Evolutionary conservation across 2,329 filamentous ascomycete species (phyloP), one percentile per base, ranked within the genome.

Genomic region (Fusarium nanum): DNA sequence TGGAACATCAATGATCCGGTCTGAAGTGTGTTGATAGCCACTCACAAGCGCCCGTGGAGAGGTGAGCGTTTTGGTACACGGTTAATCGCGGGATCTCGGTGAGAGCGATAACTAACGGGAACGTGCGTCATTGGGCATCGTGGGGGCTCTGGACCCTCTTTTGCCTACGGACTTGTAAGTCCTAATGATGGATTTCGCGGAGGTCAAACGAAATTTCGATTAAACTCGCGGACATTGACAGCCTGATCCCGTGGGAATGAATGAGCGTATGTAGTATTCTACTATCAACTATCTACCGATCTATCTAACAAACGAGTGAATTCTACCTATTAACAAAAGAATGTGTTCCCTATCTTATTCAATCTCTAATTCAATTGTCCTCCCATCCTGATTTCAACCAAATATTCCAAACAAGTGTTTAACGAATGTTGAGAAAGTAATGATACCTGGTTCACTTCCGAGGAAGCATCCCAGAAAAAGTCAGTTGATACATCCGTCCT

Each of bases 71-170:
- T 61, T 49, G 55, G 59, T 45, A 49, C 62, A 72, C 73, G 73
- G 73, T 67, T 75, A 75, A 75, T 74, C 59, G 70, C 73, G 73
- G 73, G 73, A 71, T 60, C 70, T 66, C 72, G 70, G 72, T 74
- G 72, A 74, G 60, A 52, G 56, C 52, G 53, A 70, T 27, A 45
- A 59, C 40, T 53, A 37, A 60, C 66, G 64, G 56, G 62, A 64
- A 60, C 42, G 44, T 71, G 68, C 68, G 68, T 71, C 68, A 71
- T 71, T 72, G 68, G 68, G 60, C 50, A 42, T 53, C n/a, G 44
- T 32, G 52, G 10, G 37, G 53, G 46, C 44, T 16, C 23, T 16
- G 28, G 67, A 41, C 48, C 66, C 67, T 70, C 62, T 62, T 58
- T 59, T 37, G 28, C 16, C 20, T 23, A 52, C 64, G 68, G 68